Base-by-base conservation (phyloP, 1,139 yeast genomes). In the Blastobotrys raffinosifermentans region DNA sequence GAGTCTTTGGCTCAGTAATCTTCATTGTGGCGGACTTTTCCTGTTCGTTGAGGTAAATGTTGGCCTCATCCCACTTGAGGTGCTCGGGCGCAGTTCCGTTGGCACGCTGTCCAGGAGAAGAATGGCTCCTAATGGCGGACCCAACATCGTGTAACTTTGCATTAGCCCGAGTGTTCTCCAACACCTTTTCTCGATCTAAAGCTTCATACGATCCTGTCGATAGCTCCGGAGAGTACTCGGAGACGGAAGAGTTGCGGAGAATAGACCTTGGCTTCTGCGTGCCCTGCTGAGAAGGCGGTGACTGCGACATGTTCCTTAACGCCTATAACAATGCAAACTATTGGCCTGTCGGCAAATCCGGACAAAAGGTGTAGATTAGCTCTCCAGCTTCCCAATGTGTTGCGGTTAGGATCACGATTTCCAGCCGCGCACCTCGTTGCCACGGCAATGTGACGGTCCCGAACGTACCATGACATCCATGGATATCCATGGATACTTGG, bases 1-100 rank as follows among this genome's bases (percentile, higher is more conserved):
- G 98, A 2, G 98, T 91, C 67, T 91, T 91, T 25, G 98, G 98
- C 61, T 91, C 98, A 52, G 86, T 94, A 35, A 91, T 87, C 59
- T 77, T 75, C 89, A 81, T 81, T 30, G 85, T 80, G 22, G 89
- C 75, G 20, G 72, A 64, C 57, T 80, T 77, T 49, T 79, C 85
- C 53, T 73, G 80, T 55, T 82, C 91, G 14, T 81, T 72, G 41
- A 75, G 63, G 49, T 77, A 69, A 43, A 82, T 62, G 50, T 80
- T 81, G 39, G 77, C 66, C 53, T 82, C 91, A 56, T 82, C 89
- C 89, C 91, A 82, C 49, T 72, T 70, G 10, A 41, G 31, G 6
- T 37, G 32, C 8, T 25, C 21, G 11, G 27, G 27, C 6, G 5
- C 27, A 23, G 48, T 51, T 33, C 43, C 43, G 17, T 35, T 31